Base-by-base conservation (phyloP, 1,284 basidiomycete genomes). In the Irpex sp. region DNA sequence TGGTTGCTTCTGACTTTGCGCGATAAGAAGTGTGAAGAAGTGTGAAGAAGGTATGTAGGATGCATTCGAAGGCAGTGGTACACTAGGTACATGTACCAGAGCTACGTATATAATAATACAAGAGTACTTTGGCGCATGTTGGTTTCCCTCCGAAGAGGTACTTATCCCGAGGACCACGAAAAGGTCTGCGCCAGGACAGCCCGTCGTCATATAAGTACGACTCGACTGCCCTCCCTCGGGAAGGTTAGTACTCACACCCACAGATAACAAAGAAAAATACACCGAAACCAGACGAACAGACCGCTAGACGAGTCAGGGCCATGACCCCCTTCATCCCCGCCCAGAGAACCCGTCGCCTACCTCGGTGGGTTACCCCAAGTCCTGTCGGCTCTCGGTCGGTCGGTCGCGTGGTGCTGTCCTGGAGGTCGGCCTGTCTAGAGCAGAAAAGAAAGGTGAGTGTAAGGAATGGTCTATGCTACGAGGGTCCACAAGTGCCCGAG, bases 171-270 rank as follows among this genome's bases (percentile, higher is more conserved):
- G 51, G 61, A 59, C 61, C 61, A 55, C 61, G 61, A 19, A 59
- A 62, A 62, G 61, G 61, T 59, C 61, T 62, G 61, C 61, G 57
- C 61, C 57, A 62, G 61, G 57, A 59, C 26, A 43, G 36, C 46
- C 31, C 31, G 31, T 33, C 31, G 31, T 33, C 31, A 3, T n/a
- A n/a, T n/a, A n/a, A n/a, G n/a, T n/a, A 51, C 39, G 5, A 46
- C n/a, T n/a, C n/a, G 11, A 36, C 47, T 36, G 17, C 61, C 61
- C 61, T 62, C 57, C 61, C 56, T 19, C 61, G 54, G 60, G 60
- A 57, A 17, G 2, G 31, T 15, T 31, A 15, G 7, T 13, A 26
- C 8, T 35, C 7, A 17, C 26, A 31, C 53, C 31, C 31, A 3
- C 11, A n/a, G 26, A 55, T 11, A 55, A 26, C 26, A 36, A 55